phyloP scores from a whole-genome alignment of 805 yeast genomes.

The Wickerhamomyces rabaulensis region DNA sequence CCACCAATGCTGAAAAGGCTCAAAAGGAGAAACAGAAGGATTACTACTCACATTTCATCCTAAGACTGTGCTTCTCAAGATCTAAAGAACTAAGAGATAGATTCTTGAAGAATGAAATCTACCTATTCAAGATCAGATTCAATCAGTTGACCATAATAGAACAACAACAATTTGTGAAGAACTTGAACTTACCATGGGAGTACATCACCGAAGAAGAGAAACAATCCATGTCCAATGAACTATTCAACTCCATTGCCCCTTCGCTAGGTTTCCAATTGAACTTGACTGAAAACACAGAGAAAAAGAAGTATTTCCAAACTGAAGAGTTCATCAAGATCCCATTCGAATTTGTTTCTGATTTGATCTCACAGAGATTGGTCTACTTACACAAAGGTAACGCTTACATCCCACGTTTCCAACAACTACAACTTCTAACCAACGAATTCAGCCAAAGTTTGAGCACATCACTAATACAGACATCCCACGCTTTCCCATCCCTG shows the following conservation, averaged over 20 bases:
- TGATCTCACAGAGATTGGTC: slow-evolving; percentile 69
- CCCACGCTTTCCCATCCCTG: slow-evolving; percentile 72
- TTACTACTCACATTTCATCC: slow-evolving; percentile 84
- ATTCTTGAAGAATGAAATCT: slow-evolving; percentile 72
- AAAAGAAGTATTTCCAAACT: slow-evolving; percentile 42
- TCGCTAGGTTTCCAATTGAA: slow-evolving; percentile 29
- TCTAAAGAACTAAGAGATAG: slow-evolving; percentile 76
- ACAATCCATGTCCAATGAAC: slow-evolving; percentile 36
- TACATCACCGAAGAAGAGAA: slow-evolving; percentile 63
- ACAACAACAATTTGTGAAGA: slow-evolving; percentile 63
- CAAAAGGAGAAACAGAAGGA: slow-evolving; percentile 66
- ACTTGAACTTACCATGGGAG: slow-evolving; percentile 67
- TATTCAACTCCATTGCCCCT: slow-evolving; percentile 51
- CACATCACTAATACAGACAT: slow-evolving; percentile 55
- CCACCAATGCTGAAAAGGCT: slow-evolving; percentile 29
- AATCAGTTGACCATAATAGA: slow-evolving; percentile 57
- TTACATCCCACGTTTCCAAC: slow-evolving; percentile 79
- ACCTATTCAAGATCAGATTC: slow-evolving; percentile 70
- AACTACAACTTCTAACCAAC: slow-evolving; percentile 58
- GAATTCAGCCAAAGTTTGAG: slow-evolving; percentile 53
- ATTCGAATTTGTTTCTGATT: slow-evolving; percentile 76
- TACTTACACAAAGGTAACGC: slow-evolving; percentile 67
- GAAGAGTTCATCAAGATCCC: slow-evolving; percentile 81
- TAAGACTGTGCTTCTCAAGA: slow-evolving; percentile 86
- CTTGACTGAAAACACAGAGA: slow-evolving; percentile 38